Conservation (phyloP, 169 alveolate genomes). For the Plasmodium gaboni region DNA sequence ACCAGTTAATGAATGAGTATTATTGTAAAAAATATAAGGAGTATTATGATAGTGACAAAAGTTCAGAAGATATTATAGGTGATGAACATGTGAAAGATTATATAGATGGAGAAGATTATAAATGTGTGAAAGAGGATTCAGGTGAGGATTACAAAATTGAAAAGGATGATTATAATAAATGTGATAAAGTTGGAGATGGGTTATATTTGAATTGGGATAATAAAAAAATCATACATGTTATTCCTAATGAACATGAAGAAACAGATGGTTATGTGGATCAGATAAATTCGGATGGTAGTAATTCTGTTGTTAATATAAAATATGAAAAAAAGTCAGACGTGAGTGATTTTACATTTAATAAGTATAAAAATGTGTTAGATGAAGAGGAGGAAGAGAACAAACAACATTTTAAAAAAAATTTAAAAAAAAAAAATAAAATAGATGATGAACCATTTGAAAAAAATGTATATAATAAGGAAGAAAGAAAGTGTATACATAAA, state of each 20-base stretch:
- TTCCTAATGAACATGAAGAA: neutral
- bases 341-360: conserved; percentile 26
- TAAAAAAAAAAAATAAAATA: neutral
- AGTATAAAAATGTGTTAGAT: conserved; percentile 1
- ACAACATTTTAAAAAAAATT: neutral
- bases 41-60: neutral
- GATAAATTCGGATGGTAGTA: conserved; percentile 4
- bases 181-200: neutral
- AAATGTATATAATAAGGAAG: neutral
- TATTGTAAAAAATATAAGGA: conserved; percentile 26
- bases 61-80: neutral
- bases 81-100: neutral
- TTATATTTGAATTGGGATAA: neutral
- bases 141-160: neutral
- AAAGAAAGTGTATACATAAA: neutral
- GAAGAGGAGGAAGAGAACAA: neutral
- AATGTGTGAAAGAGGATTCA: neutral
- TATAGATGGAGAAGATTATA: neutral
- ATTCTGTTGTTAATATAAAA: conserved; percentile 5
- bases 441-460: too few relatives aligned
- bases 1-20: conserved; percentile 26
- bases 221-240: neutral
- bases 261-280: neutral
- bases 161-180: neutral
- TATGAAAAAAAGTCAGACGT: conserved; percentile 20